Conservation (phyloP, 768 basidiomycete species). For the Candolleomyces eurysporus region DNA sequence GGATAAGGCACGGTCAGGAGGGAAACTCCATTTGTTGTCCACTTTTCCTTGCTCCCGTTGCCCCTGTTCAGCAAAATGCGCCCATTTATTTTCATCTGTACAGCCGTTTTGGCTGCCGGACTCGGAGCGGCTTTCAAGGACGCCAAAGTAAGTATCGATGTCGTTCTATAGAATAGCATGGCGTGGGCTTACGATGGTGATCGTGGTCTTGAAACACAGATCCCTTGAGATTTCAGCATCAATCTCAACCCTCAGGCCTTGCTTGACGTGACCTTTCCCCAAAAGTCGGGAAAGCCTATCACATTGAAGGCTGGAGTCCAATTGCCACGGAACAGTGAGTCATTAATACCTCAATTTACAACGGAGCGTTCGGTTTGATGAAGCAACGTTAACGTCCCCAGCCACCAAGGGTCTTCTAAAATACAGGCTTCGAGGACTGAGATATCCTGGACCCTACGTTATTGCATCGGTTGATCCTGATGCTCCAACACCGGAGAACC, state of each 20-base stretch:
- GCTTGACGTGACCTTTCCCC: constrained; percentile 24
- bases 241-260: constrained; percentile 23
- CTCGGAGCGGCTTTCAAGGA: constrained; percentile 22
- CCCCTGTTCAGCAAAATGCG: constrained; percentile 1
- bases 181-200: neutral
- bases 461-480: constrained; percentile 49
- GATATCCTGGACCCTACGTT: constrained; percentile 40
- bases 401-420: constrained; percentile 37
- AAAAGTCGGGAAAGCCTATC: constrained; percentile 12
- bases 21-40: no score
- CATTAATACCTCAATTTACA: neutral
- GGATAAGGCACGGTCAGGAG: no score
- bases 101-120: constrained; percentile 1
- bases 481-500: constrained; percentile 48
- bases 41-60: no score
- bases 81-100: neutral
- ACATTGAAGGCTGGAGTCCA: constrained; percentile 23
- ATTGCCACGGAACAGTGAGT: constrained; percentile 14
- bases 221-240: constrained; percentile 20
- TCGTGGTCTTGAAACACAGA: constrained; percentile 12
- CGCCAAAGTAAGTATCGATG: constrained; percentile 18
- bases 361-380: neutral
- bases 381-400: constrained; percentile 10
- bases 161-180: neutral
- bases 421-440: constrained; percentile 26